A percentile compares a stretch with the other conserved stretches of the same genome.
Evolutionary conservation across 192 early-diverging fungal species (phyloP).

Genomic region (Helicostylum pulchrum): DNA sequence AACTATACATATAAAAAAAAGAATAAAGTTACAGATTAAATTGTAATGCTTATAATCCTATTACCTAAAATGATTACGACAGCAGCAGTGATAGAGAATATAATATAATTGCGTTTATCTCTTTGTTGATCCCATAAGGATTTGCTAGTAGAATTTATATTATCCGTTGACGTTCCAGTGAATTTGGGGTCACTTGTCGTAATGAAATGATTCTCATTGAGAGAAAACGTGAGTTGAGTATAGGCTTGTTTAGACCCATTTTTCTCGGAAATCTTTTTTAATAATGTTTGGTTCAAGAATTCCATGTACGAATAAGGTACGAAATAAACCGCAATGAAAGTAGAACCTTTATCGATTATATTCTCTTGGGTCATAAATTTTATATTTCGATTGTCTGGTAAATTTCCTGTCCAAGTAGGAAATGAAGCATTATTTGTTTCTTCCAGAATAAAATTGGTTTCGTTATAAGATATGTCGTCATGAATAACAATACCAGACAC

Average conservation of each 20-base stretch:
- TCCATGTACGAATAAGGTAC: constrained; percentile 15
- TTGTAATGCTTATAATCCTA: background rate
- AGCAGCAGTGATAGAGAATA: background rate
- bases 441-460: background rate
- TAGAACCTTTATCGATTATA: constrained; percentile 4
- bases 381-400: constrained; percentile 17
- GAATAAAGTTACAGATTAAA: background rate
- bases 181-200: background rate
- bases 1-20: too few species aligned
- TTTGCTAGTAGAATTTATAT: background rate
- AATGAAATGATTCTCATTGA: constrained; percentile 9
- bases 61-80: background rate
- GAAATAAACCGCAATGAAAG: constrained; percentile 30
- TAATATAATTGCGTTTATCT: background rate
- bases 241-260: constrained; percentile 8
- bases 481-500: constrained; percentile 24
- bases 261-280: background rate
- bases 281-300: constrained; percentile 1
- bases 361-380: constrained; percentile 24
- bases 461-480: constrained; percentile 21
- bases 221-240: constrained; percentile 15
- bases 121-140: background rate
- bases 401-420: constrained; percentile 7
- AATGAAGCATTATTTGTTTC: background rate
- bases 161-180: background rate